Evolutionary conservation across 2,329 filamentous ascomycete species (phyloP).

Genomic region (Sporothrix curviconia): DNA sequence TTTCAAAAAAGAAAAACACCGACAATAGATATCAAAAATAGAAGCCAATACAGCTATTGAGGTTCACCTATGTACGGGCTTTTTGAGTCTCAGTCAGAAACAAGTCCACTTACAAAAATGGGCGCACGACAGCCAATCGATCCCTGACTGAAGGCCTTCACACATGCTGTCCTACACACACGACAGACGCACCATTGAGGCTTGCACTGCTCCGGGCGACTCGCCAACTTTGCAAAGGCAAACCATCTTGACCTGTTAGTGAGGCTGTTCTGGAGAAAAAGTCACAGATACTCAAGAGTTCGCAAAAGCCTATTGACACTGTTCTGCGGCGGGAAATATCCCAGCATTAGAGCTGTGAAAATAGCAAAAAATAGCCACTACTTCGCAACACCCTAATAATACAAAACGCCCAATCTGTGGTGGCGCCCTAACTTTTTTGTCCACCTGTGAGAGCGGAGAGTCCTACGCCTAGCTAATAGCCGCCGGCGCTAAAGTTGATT

Average conservation of each 20-base stretch:
- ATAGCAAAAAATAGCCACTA: neutral
- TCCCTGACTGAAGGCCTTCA: neutral
- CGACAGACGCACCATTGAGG: neutral
- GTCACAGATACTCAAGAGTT: no score
- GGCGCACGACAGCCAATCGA: constrained; percentile 1
- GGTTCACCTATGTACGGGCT: no score
- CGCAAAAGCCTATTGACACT: no score
- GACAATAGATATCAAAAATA: no score
- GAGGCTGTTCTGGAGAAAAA: no score
- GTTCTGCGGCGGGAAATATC: no score
- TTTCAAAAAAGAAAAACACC: neutral
- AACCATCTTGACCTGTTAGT: no score
- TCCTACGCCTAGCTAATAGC: neutral
- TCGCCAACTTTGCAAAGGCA: neutral
- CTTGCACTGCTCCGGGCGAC: neutral
- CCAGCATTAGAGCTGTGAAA: neutral
- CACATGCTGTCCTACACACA: neutral
- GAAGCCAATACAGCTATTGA: no score
- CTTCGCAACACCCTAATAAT: no score
- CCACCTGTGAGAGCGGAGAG: neutral
- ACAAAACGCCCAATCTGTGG: neutral
- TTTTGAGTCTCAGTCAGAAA: no score
- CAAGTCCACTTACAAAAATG: neutral
- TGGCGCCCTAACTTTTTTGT: no score
- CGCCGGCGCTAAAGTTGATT: constrained; percentile 15